These are phyloP conservation scores for Penicillium sp. DNA, from an alignment of 2,329 filamentous ascomycete genomes.

Conservation along the genomic window DNA sequence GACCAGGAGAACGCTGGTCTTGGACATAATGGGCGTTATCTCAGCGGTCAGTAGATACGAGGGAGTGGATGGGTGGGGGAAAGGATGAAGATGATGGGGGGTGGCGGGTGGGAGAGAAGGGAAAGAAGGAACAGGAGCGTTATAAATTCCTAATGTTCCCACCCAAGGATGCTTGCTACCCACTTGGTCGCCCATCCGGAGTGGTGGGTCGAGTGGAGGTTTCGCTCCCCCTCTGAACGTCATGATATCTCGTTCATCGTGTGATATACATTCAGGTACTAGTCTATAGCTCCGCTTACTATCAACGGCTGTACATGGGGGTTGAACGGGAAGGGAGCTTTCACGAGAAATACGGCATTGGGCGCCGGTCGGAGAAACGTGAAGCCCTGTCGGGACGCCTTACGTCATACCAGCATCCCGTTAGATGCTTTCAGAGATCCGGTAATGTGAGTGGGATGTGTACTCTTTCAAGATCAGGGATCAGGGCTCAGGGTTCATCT, in stretches of 20 bases:
- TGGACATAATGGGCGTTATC: constrained; percentile 29
- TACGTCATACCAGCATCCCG: constrained; percentile 29
- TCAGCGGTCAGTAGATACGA: background rate
- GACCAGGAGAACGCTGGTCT: constrained; percentile 38
- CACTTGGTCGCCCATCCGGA: constrained; percentile 32
- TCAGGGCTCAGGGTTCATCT: background rate
- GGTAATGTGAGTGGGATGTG: background rate
- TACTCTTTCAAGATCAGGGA: background rate
- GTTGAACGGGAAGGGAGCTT: too few relatives aligned
- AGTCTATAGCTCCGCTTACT: background rate
- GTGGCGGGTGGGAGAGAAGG: background rate
- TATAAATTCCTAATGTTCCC: constrained; percentile 33
- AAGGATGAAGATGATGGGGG: background rate
- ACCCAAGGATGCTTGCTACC: constrained; percentile 31
- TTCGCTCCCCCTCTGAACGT: constrained; percentile 18
- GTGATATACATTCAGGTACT: background rate
- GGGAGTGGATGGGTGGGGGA: background rate
- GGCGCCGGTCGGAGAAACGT: constrained; percentile 15
- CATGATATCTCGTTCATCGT: constrained; percentile 3
- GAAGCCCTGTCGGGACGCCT: constrained; percentile 16
- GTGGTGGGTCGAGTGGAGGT: constrained; percentile 38
- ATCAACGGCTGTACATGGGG: background rate
- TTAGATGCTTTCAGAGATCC: constrained; percentile 15
- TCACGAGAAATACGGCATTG: background rate
- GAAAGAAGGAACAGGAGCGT: constrained; percentile 23